These are phyloP conservation scores for Pleodorina starrii DNA, from an alignment of 139 green algal species.

Conservation along the genomic window DNA sequence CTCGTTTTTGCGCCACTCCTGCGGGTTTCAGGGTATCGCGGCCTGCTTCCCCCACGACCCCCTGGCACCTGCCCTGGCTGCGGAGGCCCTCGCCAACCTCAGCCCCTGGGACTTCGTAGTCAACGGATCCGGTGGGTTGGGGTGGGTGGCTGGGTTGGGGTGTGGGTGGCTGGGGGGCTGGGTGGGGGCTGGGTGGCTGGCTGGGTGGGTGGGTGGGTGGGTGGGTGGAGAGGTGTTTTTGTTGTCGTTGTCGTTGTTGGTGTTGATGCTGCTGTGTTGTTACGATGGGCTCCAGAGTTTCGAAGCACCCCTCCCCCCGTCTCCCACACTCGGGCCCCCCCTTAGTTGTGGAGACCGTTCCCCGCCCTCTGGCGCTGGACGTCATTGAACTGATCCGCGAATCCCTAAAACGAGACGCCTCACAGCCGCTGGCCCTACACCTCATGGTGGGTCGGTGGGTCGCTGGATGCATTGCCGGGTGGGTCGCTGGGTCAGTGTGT, in stretches of 20 bases:
- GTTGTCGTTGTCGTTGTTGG: conserved; percentile 2
- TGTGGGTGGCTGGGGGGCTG: not conserved
- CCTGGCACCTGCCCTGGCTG: conserved; percentile 59
- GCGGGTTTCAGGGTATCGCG: conserved; percentile 2
- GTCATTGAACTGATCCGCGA: not conserved
- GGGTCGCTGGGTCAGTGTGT: not conserved
- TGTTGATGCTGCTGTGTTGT: not conserved
- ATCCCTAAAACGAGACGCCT: not conserved
- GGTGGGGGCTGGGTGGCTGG: not conserved
- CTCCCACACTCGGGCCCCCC: no score
- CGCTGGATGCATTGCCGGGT: not conserved
- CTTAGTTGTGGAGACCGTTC: no score
- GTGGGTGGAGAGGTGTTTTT: not conserved
- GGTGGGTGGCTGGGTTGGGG: not conserved
- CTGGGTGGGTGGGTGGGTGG: not conserved
- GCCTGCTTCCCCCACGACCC: conserved; percentile 31
- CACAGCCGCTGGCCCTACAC: conserved; percentile 63
- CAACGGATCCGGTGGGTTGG: not conserved
- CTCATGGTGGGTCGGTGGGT: conserved; percentile 47
- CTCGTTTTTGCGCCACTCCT: not conserved
- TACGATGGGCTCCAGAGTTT: not conserved
- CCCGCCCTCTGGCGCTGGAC: no score
- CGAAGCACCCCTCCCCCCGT: not conserved
- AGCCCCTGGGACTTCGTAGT: conserved; percentile 62
- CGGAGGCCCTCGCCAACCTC: conserved; percentile 65